Percentiles rank a stretch among this genome's conserved stretches.
Evolutionary conservation across 2,329 filamentous ascomycete genomes (phyloP).

Genomic region (Myriosclerotinia scirpicola): DNA sequence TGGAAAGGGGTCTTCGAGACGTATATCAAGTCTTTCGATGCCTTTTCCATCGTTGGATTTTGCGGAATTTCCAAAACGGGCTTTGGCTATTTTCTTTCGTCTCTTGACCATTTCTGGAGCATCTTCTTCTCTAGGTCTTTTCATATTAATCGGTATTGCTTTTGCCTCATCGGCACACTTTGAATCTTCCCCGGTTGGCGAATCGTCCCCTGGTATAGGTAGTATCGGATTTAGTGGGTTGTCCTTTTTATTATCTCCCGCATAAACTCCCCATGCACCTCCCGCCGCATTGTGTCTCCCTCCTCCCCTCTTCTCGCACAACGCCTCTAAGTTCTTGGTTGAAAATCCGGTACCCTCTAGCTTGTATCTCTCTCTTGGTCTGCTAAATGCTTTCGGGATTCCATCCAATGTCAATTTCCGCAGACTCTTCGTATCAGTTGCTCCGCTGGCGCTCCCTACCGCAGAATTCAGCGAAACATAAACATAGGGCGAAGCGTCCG

Average conservation of each 20-base stretch:
- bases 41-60: slow-evolving; percentile 57
- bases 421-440: slow-evolving; percentile 59
- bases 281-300: slow-evolving; percentile 69
- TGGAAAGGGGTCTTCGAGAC: slow-evolving; percentile 59
- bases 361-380: slow-evolving; percentile 69
- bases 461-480: slow-evolving; percentile 69
- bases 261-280: slow-evolving; percentile 79
- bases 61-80: slow-evolving; percentile 67
- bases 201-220: slow-evolving; percentile 36
- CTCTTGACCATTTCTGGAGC: slow-evolving; percentile 52
- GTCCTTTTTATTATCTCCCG: slow-evolving; percentile 52
- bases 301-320: slow-evolving; percentile 68
- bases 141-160: slow-evolving; percentile 28
- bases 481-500: slow-evolving; percentile 73
- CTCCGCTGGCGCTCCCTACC: slow-evolving; percentile 43
- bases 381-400: slow-evolving; percentile 78
- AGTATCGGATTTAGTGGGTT: slow-evolving; percentile 53
- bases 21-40: slow-evolving; percentile 60
- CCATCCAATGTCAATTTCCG: slow-evolving; percentile 72
- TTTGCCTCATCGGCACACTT: slow-evolving; percentile 30
- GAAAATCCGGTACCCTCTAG: slow-evolving; percentile 67
- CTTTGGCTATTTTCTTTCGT: slow-evolving; percentile 60
- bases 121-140: slow-evolving; percentile 38
- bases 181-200: slow-evolving; percentile 27
- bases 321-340: slow-evolving; percentile 68